A percentile compares a stretch with the other conserved stretches of the same genome.
phyloP scores from a whole-genome alignment of 179 eudicot species.

The Beta lomatogona region DNA sequence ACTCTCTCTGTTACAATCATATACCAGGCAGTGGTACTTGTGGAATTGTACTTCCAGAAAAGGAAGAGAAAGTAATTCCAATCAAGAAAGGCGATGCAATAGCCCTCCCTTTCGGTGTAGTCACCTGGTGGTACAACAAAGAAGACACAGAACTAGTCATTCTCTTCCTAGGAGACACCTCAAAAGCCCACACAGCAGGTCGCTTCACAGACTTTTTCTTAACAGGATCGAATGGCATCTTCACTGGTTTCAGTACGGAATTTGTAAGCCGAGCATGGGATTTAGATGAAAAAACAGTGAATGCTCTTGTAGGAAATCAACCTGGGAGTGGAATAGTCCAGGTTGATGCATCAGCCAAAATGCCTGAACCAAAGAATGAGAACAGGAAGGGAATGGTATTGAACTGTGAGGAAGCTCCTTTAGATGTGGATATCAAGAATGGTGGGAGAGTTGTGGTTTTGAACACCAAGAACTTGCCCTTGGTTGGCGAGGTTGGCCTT shows the following conservation, averaged over 20 bases:
- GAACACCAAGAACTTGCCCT: conserved; percentile 65
- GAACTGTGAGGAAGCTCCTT: conserved; percentile 68
- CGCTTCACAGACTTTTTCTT: conserved; percentile 64
- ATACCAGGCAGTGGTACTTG: conserved; percentile 54
- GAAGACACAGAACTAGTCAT: conserved; percentile 61
- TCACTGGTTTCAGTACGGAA: conserved; percentile 71
- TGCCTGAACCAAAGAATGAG: conserved; percentile 61
- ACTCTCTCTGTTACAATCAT: not conserved
- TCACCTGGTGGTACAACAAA: conserved; percentile 74
- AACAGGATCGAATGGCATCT: conserved; percentile 64
- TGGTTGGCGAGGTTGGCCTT: conserved; percentile 68
- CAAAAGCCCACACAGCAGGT: conserved; percentile 63
- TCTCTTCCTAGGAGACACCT: conserved; percentile 71
- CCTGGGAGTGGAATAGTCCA: conserved; percentile 52
- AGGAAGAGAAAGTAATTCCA: conserved; percentile 65
- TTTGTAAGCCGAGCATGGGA: conserved; percentile 74
- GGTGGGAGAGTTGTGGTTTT: conserved; percentile 64
- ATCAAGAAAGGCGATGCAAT: conserved; percentile 72
- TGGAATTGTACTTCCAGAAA: conserved; percentile 73
- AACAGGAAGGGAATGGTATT: conserved; percentile 54
- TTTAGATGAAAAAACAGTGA: conserved; percentile 47
- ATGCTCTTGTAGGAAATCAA: conserved; percentile 53
- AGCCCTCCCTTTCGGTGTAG: conserved; percentile 71
- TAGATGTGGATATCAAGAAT: conserved; percentile 59
- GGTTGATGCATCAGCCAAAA: conserved; percentile 40